Base-by-base conservation (phyloP, 495 filamentous ascomycete genomes). In the Aspergillus leporis region DNA sequence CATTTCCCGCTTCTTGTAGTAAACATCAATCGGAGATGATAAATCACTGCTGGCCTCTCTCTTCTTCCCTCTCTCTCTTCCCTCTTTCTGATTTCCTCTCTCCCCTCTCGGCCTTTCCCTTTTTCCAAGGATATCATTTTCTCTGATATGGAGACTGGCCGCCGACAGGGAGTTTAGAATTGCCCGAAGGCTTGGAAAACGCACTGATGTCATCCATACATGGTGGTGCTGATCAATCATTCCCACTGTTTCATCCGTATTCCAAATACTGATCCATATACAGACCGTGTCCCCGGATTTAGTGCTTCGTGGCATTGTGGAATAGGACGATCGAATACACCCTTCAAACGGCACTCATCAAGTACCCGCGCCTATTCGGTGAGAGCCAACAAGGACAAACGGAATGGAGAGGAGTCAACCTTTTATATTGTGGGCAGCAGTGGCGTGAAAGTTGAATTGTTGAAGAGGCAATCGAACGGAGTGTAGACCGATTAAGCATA, bases 1-100 rank as follows among this genome's bases (percentile, higher is more conserved):
- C 51, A 51, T 50, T 22, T 53, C 52, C 54, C 40, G 38, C 22
- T 30, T 45, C 32, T 38, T 55, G 38, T 14, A 41, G 38, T 2
- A 41, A 41, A 5, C 38, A 41, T 14, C 38, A 12, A n/a, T 5
- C 14, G 16, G 38, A 14, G 14, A 41, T n/a, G 13, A n/a, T 23
- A 14, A 30, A 8, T 34, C 31, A 18, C 19, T 45, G 34, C 28
- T 55, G 21, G 36, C 13, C 31, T 3, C 25, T 46, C 45, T n/a
- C 40, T n/a, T 9, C 22, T 30, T 36, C 30, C 2, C 47, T n/a
- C 18, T 18, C 31, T 53, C 38, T 41, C 4, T 40, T 16, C 21
- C n/a, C 14, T 53, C 38, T 23, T 13, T 53, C 6, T 12, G 31
- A 3, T 51, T 34, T 5, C 31, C 31, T 5, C 10, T 10, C 10